phyloP scores from a whole-genome alignment of 352 stramenopile species.

The Phytophthora meadii region DNA sequence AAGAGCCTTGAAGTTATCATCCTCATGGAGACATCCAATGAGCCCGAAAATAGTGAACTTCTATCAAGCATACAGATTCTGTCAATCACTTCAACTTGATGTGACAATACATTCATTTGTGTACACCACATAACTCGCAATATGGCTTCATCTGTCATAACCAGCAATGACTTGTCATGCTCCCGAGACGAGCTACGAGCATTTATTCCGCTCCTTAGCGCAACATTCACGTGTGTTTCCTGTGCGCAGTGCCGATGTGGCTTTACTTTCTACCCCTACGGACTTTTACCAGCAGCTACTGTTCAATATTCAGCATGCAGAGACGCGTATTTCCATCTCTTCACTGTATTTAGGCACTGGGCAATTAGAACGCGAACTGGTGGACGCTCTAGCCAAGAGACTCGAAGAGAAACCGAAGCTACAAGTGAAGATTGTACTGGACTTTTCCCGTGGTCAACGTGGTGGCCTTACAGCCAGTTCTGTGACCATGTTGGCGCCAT shows the following conservation, averaged over 20 bases:
- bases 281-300: slow-evolving; percentile 73
- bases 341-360: slow-evolving; percentile 81
- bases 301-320: slow-evolving; percentile 58
- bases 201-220: slow-evolving; percentile 60
- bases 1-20: background rate
- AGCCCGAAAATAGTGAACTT: no score
- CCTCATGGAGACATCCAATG: no score
- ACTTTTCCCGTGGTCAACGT: slow-evolving; percentile 77
- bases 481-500: slow-evolving; percentile 60
- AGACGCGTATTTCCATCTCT: slow-evolving; percentile 62
- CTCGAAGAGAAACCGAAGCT: slow-evolving; percentile 50
- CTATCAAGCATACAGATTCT: no score
- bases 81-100: no score
- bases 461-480: slow-evolving; percentile 52
- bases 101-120: no score
- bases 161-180: background rate
- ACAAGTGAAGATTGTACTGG: slow-evolving; percentile 70
- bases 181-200: slow-evolving; percentile 40
- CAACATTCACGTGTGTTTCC: slow-evolving; percentile 70
- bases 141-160: background rate
- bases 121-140: background rate
- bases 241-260: slow-evolving; percentile 55
- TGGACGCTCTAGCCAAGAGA: slow-evolving; percentile 47
- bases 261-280: slow-evolving; percentile 55
- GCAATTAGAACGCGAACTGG: slow-evolving; percentile 53